Conservation (phyloP, 805 yeast genomes). For the Yamadazyma endophytica region DNA sequence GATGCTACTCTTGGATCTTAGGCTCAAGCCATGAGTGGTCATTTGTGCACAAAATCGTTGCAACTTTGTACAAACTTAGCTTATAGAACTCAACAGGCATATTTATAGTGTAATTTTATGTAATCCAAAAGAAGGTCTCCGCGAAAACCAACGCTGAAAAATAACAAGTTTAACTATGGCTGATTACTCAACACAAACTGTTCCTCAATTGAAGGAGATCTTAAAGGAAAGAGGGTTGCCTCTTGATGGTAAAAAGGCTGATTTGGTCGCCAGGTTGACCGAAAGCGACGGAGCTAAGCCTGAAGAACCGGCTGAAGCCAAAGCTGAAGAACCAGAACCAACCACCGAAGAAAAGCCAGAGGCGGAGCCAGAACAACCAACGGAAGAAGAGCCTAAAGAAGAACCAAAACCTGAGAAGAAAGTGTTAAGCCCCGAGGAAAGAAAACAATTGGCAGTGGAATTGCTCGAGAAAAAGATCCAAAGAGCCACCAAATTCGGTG, state of each 20-base stretch:
- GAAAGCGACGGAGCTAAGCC: conserved; percentile 43
- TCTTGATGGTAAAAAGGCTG: conserved; percentile 76
- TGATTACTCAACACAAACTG: conserved; percentile 63
- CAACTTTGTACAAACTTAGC: not conserved
- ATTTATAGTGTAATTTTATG: not conserved
- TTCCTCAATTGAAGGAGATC: conserved; percentile 77
- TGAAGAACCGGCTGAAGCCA: conserved; percentile 12
- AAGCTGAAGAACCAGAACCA: conserved; percentile 11
- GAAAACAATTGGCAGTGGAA: conserved; percentile 63
- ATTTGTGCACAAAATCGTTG: too few relatives aligned
- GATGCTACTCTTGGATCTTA: conserved; percentile 17
- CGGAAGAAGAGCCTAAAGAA: conserved; percentile 10
- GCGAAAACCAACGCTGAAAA: not conserved
- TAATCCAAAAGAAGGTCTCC: too few relatives aligned
- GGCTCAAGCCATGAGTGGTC: too few relatives aligned
- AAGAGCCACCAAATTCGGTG: conserved; percentile 78
- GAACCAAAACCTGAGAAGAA: conserved; percentile 33
- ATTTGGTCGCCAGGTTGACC: conserved; percentile 59
- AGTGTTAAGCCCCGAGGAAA: conserved; percentile 59
- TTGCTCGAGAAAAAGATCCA: conserved; percentile 61
- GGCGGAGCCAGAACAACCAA: conserved; percentile 9
- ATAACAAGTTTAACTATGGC: conserved; percentile 30
- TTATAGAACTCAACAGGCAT: not conserved
- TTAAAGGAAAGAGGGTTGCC: conserved; percentile 66
- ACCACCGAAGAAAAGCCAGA: conserved; percentile 43